A percentile compares a stretch with the other conserved stretches of the same genome.
phyloP scores from a whole-genome alignment of 1,284 basidiomycete species.

The Sphaerobolus stellatus region DNA sequence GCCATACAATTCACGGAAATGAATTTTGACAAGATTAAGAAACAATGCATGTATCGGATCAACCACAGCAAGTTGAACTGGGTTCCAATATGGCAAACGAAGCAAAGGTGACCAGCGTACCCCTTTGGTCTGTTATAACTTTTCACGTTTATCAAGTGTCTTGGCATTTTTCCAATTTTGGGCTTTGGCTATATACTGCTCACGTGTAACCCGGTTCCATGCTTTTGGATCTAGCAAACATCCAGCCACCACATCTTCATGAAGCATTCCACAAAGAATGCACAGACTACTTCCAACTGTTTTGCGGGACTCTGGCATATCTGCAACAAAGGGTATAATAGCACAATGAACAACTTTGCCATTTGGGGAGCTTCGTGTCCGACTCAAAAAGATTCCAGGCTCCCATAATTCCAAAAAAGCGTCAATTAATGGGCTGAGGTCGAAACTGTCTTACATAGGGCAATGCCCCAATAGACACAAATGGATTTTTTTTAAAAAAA shows the following conservation, averaged over 20 bases:
- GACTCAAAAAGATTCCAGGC: slow-evolving; percentile 13
- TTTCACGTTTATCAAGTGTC: slow-evolving; percentile 19
- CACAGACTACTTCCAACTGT: neutral
- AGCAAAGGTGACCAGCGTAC: slow-evolving; percentile 38
- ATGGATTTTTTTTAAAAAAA: too few relatives aligned
- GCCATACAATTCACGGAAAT: slow-evolving; percentile 15
- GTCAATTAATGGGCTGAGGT: too few relatives aligned
- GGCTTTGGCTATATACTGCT: slow-evolving; percentile 18
- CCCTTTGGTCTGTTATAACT: slow-evolving; percentile 26
- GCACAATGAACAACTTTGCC: neutral
- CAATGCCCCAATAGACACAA: too few relatives aligned
- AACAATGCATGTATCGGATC: slow-evolving; percentile 36
- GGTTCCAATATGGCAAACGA: slow-evolving; percentile 28
- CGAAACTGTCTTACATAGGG: too few relatives aligned
- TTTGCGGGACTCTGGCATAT: neutral
- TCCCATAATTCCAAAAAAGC: slow-evolving; percentile 14
- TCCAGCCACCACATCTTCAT: neutral
- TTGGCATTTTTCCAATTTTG: slow-evolving; percentile 28
- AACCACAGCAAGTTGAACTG: slow-evolving; percentile 44
- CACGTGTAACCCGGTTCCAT: neutral
- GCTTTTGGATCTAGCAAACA: neutral
- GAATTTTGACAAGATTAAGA: slow-evolving; percentile 17
- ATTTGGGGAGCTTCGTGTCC: neutral
- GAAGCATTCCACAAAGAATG: neutral
- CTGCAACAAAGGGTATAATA: neutral